Evolutionary conservation across 148 eudicot species (phyloP).

Genomic region (Fallopia convolvulus): DNA sequence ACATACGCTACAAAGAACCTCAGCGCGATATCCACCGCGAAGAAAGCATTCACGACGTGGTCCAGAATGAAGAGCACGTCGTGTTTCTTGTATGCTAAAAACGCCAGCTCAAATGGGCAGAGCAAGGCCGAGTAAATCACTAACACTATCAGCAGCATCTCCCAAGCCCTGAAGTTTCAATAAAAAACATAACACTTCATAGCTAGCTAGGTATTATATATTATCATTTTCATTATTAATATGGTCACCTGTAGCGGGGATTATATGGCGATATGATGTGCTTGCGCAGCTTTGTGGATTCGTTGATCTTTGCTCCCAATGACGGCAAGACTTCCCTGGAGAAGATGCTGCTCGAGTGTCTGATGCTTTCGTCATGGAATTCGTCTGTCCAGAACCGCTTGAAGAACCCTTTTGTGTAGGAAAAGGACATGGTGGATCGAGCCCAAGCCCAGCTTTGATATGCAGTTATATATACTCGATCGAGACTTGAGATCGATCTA

Average conservation of each 20-base stretch:
- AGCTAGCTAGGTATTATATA: no score
- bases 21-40: slow-evolving; percentile 61
- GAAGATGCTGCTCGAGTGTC: slow-evolving; percentile 38
- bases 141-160: slow-evolving; percentile 58
- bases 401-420: slow-evolving; percentile 31
- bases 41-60: slow-evolving; percentile 50
- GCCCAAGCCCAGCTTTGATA: no score
- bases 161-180: slow-evolving; percentile 66
- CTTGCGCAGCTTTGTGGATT: slow-evolving; percentile 36
- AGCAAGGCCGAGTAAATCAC: slow-evolving; percentile 90
- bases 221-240: no score
- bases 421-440: slow-evolving; percentile 24
- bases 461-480: no score
- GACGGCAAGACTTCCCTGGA: slow-evolving; percentile 64
- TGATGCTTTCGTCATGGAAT: slow-evolving; percentile 19
- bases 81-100: slow-evolving; percentile 39
- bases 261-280: slow-evolving; percentile 53
- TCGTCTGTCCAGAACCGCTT: slow-evolving; percentile 49
- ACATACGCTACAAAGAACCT: slow-evolving; percentile 81
- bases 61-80: slow-evolving; percentile 48
- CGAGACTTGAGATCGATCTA: no score
- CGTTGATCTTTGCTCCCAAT: slow-evolving; percentile 73
- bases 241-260: slow-evolving; percentile 54
- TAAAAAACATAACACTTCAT: not conserved
- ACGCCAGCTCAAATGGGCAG: slow-evolving; percentile 86